These are phyloP conservation scores for Backusella sp. DNA, from an alignment of 192 early-diverging fungal genomes.

Conservation along the genomic window DNA sequence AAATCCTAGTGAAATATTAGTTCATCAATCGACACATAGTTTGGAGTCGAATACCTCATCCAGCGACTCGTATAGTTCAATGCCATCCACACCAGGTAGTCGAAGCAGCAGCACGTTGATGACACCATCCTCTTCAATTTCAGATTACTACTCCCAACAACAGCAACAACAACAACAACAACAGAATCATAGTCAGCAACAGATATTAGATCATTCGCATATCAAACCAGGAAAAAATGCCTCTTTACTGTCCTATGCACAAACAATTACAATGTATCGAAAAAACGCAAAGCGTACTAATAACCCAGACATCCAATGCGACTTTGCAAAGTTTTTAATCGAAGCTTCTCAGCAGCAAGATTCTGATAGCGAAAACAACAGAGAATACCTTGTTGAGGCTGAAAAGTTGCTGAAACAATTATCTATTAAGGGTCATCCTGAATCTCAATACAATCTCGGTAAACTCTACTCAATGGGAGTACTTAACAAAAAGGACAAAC, in stretches of 20 bases:
- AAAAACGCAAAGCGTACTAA: conserved; percentile 64
- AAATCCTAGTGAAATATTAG: not conserved
- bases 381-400: conserved; percentile 62
- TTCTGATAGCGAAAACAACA: not conserved
- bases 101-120: not conserved
- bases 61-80: not conserved
- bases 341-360: conserved; percentile 43
- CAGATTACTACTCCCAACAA: not conserved
- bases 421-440: conserved; percentile 50
- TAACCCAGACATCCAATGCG: conserved; percentile 56
- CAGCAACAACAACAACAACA: not conserved
- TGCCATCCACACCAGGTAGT: not conserved
- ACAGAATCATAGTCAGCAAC: not conserved
- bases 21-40: not conserved
- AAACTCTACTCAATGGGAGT: conserved; percentile 63
- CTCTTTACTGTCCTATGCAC: conserved; percentile 50
- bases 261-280: conserved; percentile 57
- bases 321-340: conserved; percentile 64
- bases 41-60: not conserved
- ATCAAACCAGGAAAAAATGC: conserved; percentile 59
- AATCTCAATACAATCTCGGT: conserved; percentile 66
- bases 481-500: conserved; percentile 49
- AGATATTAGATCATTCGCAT: conserved; percentile 50
- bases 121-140: not conserved
- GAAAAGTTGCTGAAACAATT: conserved; percentile 60